These are phyloP conservation scores for Lactarius tabidus DNA, from an alignment of 768 basidiomycete species.

Conservation along the genomic window DNA sequence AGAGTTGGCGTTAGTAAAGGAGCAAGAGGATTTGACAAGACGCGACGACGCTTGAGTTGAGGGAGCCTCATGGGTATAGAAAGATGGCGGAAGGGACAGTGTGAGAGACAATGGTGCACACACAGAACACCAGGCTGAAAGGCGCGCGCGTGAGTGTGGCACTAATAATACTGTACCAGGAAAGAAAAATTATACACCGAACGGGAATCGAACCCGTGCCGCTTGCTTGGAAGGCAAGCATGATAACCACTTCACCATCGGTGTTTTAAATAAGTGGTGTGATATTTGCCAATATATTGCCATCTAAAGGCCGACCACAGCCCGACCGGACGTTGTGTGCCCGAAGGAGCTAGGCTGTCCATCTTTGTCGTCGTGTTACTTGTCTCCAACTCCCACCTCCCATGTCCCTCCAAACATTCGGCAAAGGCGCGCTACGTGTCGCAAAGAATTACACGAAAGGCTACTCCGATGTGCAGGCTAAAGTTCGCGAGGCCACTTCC, in stretches of 20 bases:
- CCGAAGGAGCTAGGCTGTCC: not conserved
- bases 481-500: conserved; percentile 93
- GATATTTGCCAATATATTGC: not conserved
- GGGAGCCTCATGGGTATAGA: conserved; percentile 3
- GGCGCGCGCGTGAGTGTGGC: not conserved
- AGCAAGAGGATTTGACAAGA: conserved; percentile 6
- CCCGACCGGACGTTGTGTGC: no score
- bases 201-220: conserved; percentile 33
- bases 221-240: conserved; percentile 38
- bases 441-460: conserved; percentile 96
- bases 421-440: conserved; percentile 79
- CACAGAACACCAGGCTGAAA: not conserved
- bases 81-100: not conserved
- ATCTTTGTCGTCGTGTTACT: not conserved
- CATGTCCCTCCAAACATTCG: conserved; percentile 71
- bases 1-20: not conserved
- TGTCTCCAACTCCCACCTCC: not conserved
- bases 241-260: conserved; percentile 35
- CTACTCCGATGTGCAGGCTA: conserved; percentile 93
- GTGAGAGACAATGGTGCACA: not conserved
- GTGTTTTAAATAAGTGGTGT: not conserved
- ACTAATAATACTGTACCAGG: not conserved
- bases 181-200: conserved; percentile 24
- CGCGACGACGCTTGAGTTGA: conserved; percentile 9
- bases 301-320: not conserved